Percentiles rank a stretch among this genome's conserved stretches.
Conservation (phyloP, 352 stramenopile species). For the Phytophthora citrophthora region DNA sequence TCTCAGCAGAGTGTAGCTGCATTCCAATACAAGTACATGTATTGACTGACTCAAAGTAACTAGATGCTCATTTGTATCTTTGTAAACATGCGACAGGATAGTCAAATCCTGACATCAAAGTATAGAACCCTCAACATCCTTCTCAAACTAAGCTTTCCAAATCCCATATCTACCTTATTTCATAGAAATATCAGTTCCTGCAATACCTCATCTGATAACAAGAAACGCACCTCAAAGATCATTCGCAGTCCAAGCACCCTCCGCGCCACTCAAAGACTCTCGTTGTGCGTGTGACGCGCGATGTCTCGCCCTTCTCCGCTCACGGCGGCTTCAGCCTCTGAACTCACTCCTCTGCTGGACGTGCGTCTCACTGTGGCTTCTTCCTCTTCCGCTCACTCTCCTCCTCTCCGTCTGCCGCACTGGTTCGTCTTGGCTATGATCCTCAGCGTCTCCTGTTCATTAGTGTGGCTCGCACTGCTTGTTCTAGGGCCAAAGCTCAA, state of each 20-base stretch:
- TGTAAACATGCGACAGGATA: too few species aligned
- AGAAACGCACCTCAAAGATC: neutral
- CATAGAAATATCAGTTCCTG: too few species aligned
- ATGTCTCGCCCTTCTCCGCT: conserved; percentile 18
- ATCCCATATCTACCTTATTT: too few species aligned
- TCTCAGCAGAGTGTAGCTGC: too few species aligned
- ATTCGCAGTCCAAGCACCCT: too few species aligned
- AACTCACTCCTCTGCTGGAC: conserved; percentile 42
- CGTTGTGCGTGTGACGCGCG: conserved; percentile 8
- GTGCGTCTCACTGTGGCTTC: conserved; percentile 16
- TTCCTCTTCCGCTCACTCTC: neutral
- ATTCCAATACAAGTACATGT: too few species aligned
- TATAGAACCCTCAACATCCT: too few species aligned
- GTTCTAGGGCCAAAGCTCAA: conserved; percentile 46
- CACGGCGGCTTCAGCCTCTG: conserved; percentile 23
- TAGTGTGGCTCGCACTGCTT: conserved; percentile 61
- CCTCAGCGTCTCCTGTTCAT: conserved; percentile 47
- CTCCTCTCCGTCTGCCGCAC: conserved; percentile 40
- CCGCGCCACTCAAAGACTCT: neutral
- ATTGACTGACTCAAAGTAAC: too few species aligned
- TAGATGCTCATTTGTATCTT: too few species aligned
- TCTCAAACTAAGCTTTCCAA: too few species aligned
- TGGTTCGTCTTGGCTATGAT: conserved; percentile 59
- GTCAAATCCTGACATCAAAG: too few species aligned
- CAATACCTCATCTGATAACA: conserved; percentile 1